Conservation (phyloP, 768 basidiomycete genomes). For the Sporobolomyces pararoseus region DNA sequence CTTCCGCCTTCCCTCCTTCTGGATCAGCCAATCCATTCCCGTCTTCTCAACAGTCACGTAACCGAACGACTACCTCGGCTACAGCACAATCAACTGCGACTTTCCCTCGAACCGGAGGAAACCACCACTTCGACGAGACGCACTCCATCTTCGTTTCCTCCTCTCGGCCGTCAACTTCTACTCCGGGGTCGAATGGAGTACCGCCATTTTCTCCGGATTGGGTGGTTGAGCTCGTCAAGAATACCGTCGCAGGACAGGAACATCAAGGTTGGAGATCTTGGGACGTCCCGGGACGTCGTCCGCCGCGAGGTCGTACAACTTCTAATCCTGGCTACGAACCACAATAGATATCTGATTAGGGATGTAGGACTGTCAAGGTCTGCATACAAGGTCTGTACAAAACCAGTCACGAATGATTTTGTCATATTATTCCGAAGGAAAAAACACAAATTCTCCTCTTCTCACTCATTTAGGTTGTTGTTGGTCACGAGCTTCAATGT, state of each 20-base stretch:
- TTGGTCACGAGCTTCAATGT: too few relatives aligned
- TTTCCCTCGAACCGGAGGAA: neutral
- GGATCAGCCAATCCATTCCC: neutral
- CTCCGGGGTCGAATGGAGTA: too few relatives aligned
- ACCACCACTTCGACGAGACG: constrained; percentile 1
- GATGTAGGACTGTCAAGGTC: too few relatives aligned
- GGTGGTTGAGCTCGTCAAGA: constrained; percentile 27
- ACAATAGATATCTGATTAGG: too few relatives aligned
- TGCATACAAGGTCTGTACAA: too few relatives aligned
- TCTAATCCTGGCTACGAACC: neutral
- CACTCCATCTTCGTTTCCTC: too few relatives aligned
- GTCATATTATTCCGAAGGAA: too few relatives aligned
- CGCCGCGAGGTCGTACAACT: neutral
- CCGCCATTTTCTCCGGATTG: constrained; percentile 27
- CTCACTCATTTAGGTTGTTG: too few relatives aligned
- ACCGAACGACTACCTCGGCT: neutral
- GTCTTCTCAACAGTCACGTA: neutral
- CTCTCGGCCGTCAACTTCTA: too few relatives aligned
- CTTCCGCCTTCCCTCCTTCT: constrained; percentile 12
- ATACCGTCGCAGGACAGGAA: neutral
- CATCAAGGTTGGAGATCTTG: neutral
- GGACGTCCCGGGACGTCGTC: constrained; percentile 3
- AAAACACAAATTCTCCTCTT: too few relatives aligned
- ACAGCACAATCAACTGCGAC: neutral
- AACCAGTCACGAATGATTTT: too few relatives aligned